Percentiles rank a stretch among this genome's conserved stretches.
These are phyloP conservation scores for Naegleria lovaniensis DNA, from an alignment of 208 protist species.

Conservation along the genomic window DNA sequence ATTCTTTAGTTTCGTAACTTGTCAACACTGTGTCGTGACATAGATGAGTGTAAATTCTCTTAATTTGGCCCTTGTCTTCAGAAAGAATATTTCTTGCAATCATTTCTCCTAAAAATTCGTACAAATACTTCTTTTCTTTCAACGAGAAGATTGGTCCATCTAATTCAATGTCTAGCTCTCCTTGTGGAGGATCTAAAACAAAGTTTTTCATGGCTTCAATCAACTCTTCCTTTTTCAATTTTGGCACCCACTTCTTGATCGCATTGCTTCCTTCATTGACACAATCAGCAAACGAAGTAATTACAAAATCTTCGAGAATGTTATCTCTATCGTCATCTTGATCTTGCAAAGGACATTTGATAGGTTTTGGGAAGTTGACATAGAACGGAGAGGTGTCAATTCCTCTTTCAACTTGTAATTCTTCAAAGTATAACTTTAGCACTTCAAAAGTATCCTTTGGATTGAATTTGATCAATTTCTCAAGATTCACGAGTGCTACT, in stretches of 20 bases:
- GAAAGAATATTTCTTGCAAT: neutral
- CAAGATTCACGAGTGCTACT: neutral
- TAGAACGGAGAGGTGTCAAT: neutral
- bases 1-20: neutral
- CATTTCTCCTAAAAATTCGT: neutral
- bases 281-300: neutral
- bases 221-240: neutral
- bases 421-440: neutral
- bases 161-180: neutral
- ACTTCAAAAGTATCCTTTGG: neutral
- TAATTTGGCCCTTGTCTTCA: neutral
- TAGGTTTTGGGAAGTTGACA: neutral
- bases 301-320: neutral
- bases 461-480: neutral
- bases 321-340: neutral
- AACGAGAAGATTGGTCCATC: neutral
- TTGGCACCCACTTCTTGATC: neutral
- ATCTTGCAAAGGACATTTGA: neutral
- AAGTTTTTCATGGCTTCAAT: neutral
- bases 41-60: neutral
- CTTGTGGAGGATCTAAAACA: neutral
- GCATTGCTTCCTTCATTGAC: neutral
- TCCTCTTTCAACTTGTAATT: neutral
- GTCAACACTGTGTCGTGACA: neutral
- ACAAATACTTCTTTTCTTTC: neutral